Evolutionary conservation across 2,329 filamentous ascomycete genomes (phyloP).

Genomic region (Blastomyces emzantsi): DNA sequence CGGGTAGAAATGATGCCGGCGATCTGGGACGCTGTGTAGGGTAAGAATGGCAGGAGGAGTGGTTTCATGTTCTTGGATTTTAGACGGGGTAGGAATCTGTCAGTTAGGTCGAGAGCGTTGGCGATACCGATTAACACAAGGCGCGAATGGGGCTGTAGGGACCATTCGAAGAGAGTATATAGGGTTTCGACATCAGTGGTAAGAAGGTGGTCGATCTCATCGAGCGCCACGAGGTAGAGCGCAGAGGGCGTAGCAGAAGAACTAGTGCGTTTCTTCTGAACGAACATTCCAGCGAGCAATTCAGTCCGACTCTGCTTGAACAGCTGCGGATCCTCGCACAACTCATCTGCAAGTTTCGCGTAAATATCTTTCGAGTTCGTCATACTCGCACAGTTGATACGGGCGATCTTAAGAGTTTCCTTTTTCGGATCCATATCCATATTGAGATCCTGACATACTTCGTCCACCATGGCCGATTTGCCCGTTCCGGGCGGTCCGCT

Average conservation of each 20-base stretch:
- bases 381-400: conserved; percentile 96
- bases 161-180: conserved; percentile 96
- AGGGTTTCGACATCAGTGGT: conserved; percentile 81
- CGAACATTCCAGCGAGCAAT: conserved; percentile 61
- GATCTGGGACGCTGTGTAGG: conserved; percentile 82
- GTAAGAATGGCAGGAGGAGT: conserved; percentile 79
- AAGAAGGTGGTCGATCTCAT: conserved; percentile 91
- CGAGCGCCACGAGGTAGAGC: conserved; percentile 75
- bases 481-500: conserved; percentile 94
- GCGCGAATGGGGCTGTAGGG: conserved; percentile 67
- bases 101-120: conserved; percentile 90
- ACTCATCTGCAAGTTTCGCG: conserved; percentile 61
- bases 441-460: conserved; percentile 56
- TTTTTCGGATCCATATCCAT: conserved; percentile 32
- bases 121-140: conserved; percentile 86
- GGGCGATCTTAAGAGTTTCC: conserved; percentile 55
- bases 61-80: conserved; percentile 91
- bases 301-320: conserved; percentile 59
- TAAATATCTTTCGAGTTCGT: conserved; percentile 83
- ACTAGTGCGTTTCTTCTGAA: conserved; percentile 47
- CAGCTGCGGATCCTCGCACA: conserved; percentile 54
- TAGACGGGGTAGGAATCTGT: conserved; percentile 84
- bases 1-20: conserved; percentile 77
- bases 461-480: conserved; percentile 86
- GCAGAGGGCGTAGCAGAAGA: conserved; percentile 29